Percentiles rank a stretch among this genome's conserved stretches.
Evolutionary conservation across 2,329 filamentous ascomycete species (phyloP).

Genomic region (Byssothecium circinans): DNA sequence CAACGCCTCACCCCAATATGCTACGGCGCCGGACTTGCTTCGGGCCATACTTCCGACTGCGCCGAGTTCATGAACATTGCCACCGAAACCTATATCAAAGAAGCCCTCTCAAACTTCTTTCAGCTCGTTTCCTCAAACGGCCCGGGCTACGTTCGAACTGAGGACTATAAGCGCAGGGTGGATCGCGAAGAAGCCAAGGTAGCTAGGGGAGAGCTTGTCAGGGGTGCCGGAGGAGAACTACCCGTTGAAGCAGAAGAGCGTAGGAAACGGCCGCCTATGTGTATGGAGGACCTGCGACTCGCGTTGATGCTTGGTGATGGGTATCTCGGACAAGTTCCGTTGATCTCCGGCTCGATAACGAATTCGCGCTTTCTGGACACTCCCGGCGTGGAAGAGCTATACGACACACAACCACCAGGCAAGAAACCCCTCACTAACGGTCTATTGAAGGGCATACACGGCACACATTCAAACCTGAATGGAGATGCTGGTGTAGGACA

Average conservation of each 20-base stretch:
- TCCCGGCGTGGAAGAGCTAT: constrained; percentile 30
- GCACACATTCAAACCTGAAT: not conserved
- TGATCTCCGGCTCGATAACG: constrained; percentile 70
- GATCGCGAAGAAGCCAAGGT: constrained; percentile 73
- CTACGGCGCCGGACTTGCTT: constrained; percentile 63
- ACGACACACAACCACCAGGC: constrained; percentile 2
- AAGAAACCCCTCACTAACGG: constrained; percentile 13
- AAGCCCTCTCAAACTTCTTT: constrained; percentile 59
- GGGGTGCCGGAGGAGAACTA: constrained; percentile 75
- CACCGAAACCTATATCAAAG: constrained; percentile 65
- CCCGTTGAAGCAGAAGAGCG: constrained; percentile 80
- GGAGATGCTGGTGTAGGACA: constrained; percentile 11
- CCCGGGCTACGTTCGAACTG: constrained; percentile 67
- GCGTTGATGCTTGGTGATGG: constrained; percentile 75
- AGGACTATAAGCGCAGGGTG: constrained; percentile 74
- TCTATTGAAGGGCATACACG: constrained; percentile 9
- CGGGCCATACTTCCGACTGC: constrained; percentile 55
- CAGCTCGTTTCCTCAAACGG: constrained; percentile 59
- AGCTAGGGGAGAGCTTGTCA: constrained; percentile 70
- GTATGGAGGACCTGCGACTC: constrained; percentile 76
- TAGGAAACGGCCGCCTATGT: constrained; percentile 69
- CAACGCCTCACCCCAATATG: constrained; percentile 66
- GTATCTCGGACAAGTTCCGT: constrained; percentile 75
- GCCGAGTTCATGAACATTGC: constrained; percentile 64
- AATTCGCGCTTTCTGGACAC: constrained; percentile 67